Base-by-base conservation (phyloP, 2,329 filamentous ascomycete species). In the Diaporthe capsici region DNA sequence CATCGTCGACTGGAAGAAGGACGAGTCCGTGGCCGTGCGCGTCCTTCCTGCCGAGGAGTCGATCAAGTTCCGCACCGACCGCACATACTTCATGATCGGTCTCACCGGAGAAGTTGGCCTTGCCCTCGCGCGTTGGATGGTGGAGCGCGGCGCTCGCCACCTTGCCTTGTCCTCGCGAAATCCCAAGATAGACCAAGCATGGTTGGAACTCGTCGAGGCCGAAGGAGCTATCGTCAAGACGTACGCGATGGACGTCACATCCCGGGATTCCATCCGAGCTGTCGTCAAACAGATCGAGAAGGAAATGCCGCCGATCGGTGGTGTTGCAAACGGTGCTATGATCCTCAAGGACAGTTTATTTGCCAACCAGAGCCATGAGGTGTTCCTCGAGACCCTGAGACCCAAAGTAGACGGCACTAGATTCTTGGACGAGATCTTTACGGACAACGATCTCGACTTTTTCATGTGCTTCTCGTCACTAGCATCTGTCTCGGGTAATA, bases 71-170 rank as follows among this genome's bases (percentile, higher is more conserved):
- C 61, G 58, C 3, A 39, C 58, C 1, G 76, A 82, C 61, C 79
- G 79, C 67, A 84, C 84, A 0, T 84, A 86, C 75, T 74, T 81
- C 17, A 78, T 85, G 5, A 77, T 83, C 20, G 83, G 83, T 1
- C 76, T 85, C 6, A 80, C 82, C 1, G 81, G 84, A 0, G 77
- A 79, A 1, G 47, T 86, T 1, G 86, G 86, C 2, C 81, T 80
- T 17, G 84, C 86, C 0, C 79, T 87, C 0, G 83, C 80, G 57
- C 68, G 81, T 47, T 88, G 82, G 84, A 87, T 87, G 85, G 80
- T 84, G 1, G 68, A 58, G 0, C 80, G 81, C 13, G 86, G 86
- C 0, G 86, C 85, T 0, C 77, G 81, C 15, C 76, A 84, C 49
- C 63, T 88, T 1, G 83, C 81, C 0, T 44, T 89, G 2, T 82